Percentiles rank a stretch among this genome's conserved stretches.
Conservation (phyloP, 495 filamentous ascomycete genomes). For the Chaetomium fimeti region DNA sequence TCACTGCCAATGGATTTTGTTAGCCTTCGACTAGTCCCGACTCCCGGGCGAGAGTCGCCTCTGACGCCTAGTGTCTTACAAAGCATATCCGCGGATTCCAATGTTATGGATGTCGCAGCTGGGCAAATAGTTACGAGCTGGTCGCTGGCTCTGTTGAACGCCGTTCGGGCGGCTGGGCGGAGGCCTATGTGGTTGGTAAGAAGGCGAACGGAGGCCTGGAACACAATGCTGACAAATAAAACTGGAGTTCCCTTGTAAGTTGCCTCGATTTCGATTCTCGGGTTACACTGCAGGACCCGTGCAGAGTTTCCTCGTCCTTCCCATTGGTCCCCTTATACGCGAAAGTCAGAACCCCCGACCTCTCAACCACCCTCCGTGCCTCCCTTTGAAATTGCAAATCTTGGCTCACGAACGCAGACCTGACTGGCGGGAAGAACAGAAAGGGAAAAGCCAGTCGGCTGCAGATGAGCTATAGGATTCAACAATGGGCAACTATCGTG, state of each 20-base stretch:
- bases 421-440: not conserved
- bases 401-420: not conserved
- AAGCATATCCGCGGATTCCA: not conserved
- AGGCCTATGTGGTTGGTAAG: not conserved
- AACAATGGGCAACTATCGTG: slow-evolving; percentile 2
- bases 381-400: no score
- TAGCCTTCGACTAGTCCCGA: not conserved
- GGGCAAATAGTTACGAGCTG: not conserved
- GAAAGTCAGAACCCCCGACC: no score
- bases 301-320: not conserved
- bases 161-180: not conserved
- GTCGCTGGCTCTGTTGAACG: not conserved
- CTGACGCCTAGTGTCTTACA: not conserved
- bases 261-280: not conserved
- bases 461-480: no score
- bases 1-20: not conserved
- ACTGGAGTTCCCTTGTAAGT: not conserved
- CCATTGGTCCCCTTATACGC: not conserved
- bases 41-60: not conserved
- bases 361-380: no score
- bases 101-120: not conserved
- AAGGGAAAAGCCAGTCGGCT: no score
- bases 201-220: not conserved
- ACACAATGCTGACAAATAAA: slow-evolving; percentile 3
- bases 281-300: not conserved